Base-by-base conservation (phyloP, 73 alveolate genomes). In the Blepharisma stoltei region DNA sequence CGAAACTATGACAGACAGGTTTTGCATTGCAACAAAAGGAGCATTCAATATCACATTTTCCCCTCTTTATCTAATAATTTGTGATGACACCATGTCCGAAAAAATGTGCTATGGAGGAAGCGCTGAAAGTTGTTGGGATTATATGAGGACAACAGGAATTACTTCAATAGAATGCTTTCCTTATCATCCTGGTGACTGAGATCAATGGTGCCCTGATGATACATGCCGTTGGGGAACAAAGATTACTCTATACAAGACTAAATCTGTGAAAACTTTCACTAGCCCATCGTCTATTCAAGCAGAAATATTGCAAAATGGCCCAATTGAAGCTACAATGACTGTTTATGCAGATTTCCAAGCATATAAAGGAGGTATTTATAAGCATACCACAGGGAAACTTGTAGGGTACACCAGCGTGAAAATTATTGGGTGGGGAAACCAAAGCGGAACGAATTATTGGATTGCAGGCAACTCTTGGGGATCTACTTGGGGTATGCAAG, bases 1-100 rank as follows among this genome's bases (percentile, higher is more conserved):
- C 14, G 99, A 92, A 75, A 85, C 98, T 6, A 75, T 95, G 86
- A 89, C 95, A 69, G 99, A 95, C 88, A 93, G 99, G 85, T 78
- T 82, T 66, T 95, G 98, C 78, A 95, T 95, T 55, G 83, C 83
- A n/a, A 65, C 93, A 23, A 80, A 81, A 8, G 95, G 92, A 6
- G 65, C 32, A 9, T 54, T 44, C 2, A 55, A 82, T 67, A 86
- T 81, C 9, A 77, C 77, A 80, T 81, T 92, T 52, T 92, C 98
- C 23, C 88, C 95, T 38, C 90, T 83, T 79, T 83, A 76, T 70
- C 55, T 92, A 38, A 83, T 92, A 21, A 55, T 86, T 11, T 92
- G 98, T 77, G 92, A 85, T 21, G 76, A 77, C 52, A 32, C 41
- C 43, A 76, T 78, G 46, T 82, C 84, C 50, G 94, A 88, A 38